phyloP scores from a whole-genome alignment of 169 alveolate species.

The Eimeria praecox region DNA sequence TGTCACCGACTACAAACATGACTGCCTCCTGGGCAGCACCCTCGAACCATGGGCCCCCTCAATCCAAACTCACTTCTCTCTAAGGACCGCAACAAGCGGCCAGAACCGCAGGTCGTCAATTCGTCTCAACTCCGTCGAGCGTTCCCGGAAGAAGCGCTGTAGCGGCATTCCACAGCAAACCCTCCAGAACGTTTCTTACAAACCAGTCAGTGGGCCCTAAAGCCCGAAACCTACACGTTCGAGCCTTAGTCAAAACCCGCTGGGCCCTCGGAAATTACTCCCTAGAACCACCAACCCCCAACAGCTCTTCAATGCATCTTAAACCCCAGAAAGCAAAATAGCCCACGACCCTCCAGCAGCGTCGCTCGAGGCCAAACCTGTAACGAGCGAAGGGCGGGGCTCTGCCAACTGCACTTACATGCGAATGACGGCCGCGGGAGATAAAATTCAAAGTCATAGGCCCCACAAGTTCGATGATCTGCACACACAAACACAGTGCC shows the following conservation, averaged over 20 bases:
- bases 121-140: slow-evolving; percentile 67
- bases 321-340: neutral
- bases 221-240: neutral
- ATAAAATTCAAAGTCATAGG: slow-evolving; percentile 55
- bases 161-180: neutral
- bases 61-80: slow-evolving; percentile 70
- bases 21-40: too few relatives aligned
- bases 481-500: neutral
- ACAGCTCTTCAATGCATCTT: neutral
- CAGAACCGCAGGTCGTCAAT: slow-evolving; percentile 78
- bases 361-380: neutral
- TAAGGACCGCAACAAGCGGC: slow-evolving; percentile 76
- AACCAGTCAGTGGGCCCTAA: neutral
- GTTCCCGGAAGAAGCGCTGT: slow-evolving; percentile 78
- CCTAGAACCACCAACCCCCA: neutral
- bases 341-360: neutral
- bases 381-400: neutral
- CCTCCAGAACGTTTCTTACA: neutral
- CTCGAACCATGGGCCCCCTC: neutral
- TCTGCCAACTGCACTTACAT: slow-evolving; percentile 43
- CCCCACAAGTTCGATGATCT: slow-evolving; percentile 81
- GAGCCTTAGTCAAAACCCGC: neutral
- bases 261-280: neutral
- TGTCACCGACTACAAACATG: neutral
- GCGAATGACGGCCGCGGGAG: slow-evolving; percentile 79